A percentile compares a stretch with the other conserved stretches of the same genome.
These are phyloP conservation scores for Aspergillus versicolor DNA, from an alignment of 2,329 filamentous ascomycete genomes.

Conservation along the genomic window DNA sequence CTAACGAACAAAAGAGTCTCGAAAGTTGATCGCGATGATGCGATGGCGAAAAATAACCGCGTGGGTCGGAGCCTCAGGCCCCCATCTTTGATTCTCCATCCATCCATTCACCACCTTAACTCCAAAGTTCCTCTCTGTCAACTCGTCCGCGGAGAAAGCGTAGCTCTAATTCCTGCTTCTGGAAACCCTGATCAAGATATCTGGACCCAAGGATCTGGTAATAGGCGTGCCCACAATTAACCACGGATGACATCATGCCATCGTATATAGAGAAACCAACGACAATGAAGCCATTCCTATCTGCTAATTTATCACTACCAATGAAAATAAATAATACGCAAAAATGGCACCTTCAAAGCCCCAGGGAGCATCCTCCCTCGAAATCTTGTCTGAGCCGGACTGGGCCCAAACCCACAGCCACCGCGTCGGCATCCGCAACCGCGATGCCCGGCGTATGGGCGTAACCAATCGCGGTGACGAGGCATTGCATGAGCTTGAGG, in stretches of 20 bases:
- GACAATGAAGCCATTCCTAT: neutral
- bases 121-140: neutral
- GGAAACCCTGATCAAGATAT: neutral
- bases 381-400: neutral
- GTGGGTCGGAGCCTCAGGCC: neutral
- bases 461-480: constrained; percentile 8
- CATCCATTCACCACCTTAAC: neutral
- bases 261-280: neutral
- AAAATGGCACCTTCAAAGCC: neutral
- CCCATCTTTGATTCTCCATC: neutral
- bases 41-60: constrained; percentile 1
- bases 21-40: neutral
- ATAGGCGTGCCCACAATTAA: neutral
- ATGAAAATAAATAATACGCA: neutral
- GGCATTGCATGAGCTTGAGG: constrained; percentile 10
- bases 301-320: neutral
- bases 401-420: constrained; percentile 2
- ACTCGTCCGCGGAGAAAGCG: neutral
- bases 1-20: neutral
- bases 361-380: neutral
- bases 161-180: neutral
- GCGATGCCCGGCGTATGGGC: neutral
- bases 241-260: neutral
- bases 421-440: neutral
- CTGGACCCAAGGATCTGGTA: neutral